Evolutionary conservation across 2,329 filamentous ascomycete genomes (phyloP), one percentile per base, ranked within the genome.

Genomic region (Alternaria infectoria): DNA sequence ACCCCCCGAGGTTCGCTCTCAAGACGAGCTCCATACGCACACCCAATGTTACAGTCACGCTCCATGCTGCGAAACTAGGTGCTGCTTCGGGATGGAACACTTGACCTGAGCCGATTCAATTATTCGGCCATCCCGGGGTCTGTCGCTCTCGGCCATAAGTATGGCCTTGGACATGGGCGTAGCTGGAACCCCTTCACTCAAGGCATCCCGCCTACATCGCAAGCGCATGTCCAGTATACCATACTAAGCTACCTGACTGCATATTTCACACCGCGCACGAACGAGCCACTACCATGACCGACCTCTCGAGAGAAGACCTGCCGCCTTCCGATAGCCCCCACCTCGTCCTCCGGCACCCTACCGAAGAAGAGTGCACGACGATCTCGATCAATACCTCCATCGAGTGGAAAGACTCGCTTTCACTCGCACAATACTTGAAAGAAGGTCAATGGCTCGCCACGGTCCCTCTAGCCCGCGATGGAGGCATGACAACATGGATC

Each of bases 391-490:
- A 40, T 25, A 49, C 21, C 1, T 57, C 26, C n/a, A 8, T 2
- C 11, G 19, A n/a, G 0, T 57, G 54, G 54, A 40, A 25, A 13
- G 54, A 57, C 15, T 49, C 54, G 19, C 54, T 57, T 21, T n/a
- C 54, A 25, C 44, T 21, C 8, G 12, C 44, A 2, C 7, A 40
- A 5, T 49, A 49, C 19, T 21, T 51, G 2, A 4, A 60, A 12
- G 40, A 46, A 4, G 30, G 36, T 0, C 46, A 11, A 2, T 21
- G 8, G 3, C 30, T 51, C 12, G 36, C 45, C 2, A 86, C 84
- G 3, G 83, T 88, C 0, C 86, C 89, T 7, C 81, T 91, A 17
- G 84, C 88, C 13, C 82, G 82, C 54, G 78, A 86, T 63, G 84
- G 83, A 21, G 82, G 81, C 3, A 77, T 88, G 57, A 87, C 85